Percentiles rank a stretch among this genome's conserved stretches.
Evolutionary conservation across 2,329 filamentous ascomycete genomes (phyloP).

Genomic region (Cryphonectria naterciae): DNA sequence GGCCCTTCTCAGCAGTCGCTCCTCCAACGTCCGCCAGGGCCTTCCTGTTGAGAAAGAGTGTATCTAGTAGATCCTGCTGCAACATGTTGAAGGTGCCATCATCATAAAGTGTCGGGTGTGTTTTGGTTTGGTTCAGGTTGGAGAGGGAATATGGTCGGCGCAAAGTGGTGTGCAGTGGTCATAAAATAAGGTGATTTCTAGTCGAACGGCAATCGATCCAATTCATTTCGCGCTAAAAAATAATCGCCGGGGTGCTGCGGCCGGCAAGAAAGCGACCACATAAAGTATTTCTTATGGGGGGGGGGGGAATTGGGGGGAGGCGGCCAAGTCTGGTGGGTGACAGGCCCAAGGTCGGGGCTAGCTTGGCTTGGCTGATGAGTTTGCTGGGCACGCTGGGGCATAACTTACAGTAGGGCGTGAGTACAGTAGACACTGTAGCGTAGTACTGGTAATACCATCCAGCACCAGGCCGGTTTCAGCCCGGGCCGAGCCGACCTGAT

Average conservation of each 20-base stretch:
- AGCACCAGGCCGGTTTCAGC: neutral
- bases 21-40: conserved; percentile 26
- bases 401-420: no score
- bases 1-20: neutral
- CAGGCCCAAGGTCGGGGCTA: neutral
- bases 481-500: neutral
- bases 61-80: conserved; percentile 29
- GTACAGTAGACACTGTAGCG: no score
- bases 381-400: neutral
- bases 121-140: neutral
- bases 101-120: neutral
- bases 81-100: conserved; percentile 26
- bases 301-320: no score
- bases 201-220: neutral
- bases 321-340: neutral
- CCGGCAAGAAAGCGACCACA: neutral
- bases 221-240: neutral
- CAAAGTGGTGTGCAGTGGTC: conserved; percentile 2
- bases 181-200: neutral
- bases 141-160: neutral
- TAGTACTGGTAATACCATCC: no score
- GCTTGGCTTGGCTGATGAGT: neutral
- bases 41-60: conserved; percentile 26
- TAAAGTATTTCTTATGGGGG: neutral
- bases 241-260: neutral